phyloP scores from a whole-genome alignment of 2,329 filamentous ascomycete species.

The Didymella keratinophila region DNA sequence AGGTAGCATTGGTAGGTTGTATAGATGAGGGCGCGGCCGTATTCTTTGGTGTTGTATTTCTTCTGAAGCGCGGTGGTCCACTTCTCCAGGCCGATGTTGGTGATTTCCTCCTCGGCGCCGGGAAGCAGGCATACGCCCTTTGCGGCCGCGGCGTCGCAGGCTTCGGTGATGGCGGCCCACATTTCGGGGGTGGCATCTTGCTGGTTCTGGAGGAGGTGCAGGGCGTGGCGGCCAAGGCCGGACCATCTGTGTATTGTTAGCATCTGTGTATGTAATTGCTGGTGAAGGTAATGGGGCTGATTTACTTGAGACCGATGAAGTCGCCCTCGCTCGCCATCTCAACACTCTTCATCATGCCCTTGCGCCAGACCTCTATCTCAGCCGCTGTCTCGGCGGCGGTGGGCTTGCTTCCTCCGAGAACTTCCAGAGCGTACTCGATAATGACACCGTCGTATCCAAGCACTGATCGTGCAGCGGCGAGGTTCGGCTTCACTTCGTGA shows the following conservation, averaged over 20 bases:
- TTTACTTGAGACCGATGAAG: conserved; percentile 63
- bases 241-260: conserved; percentile 67
- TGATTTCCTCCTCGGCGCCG: conserved; percentile 82
- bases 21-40: conserved; percentile 74
- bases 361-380: conserved; percentile 75
- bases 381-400: conserved; percentile 61
- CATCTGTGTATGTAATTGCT: background rate
- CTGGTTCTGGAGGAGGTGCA: conserved; percentile 70
- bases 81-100: conserved; percentile 80
- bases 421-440: conserved; percentile 82
- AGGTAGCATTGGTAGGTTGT: conserved; percentile 68
- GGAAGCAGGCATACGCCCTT: conserved; percentile 79
- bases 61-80: conserved; percentile 82
- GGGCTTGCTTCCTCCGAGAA: conserved; percentile 70
- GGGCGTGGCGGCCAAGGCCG: conserved; percentile 77
- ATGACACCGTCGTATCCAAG: conserved; percentile 87
- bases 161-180: conserved; percentile 72
- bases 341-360: conserved; percentile 78
- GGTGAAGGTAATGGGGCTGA: background rate
- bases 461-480: conserved; percentile 70
- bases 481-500: conserved; percentile 68
- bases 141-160: conserved; percentile 75
- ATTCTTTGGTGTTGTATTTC: conserved; percentile 69
- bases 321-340: conserved; percentile 60
- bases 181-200: conserved; percentile 70